These are phyloP conservation scores for Cinnamomum chago DNA, from an alignment of 164 flowering plant genomes.

Conservation along the genomic window DNA sequence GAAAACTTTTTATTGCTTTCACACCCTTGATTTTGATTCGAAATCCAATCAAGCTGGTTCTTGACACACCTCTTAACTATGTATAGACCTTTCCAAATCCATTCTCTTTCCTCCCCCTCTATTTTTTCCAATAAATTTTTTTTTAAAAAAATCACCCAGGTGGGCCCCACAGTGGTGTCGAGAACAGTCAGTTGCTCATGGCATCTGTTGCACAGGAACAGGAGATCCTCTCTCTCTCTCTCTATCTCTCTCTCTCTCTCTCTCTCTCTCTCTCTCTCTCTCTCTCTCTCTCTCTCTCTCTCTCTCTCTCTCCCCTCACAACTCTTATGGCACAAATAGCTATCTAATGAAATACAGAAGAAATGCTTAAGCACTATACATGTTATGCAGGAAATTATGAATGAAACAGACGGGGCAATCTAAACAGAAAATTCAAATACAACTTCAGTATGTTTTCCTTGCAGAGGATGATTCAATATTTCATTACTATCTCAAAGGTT, in stretches of 20 bases:
- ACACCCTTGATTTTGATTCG: no score
- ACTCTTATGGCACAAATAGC: slow-evolving; percentile 4
- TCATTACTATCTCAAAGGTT: slow-evolving; percentile 6
- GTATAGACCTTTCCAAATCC: no score
- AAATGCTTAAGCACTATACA: background rate
- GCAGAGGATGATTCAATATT: slow-evolving; percentile 4
- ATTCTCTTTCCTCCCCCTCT: no score
- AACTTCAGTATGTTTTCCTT: background rate
- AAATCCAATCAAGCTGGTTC: no score
- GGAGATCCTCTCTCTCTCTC: background rate
- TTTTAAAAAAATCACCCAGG: no score
- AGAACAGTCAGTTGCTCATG: background rate
- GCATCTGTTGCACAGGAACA: background rate
- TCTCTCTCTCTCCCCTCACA: background rate
- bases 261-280: slow-evolving; percentile 2
- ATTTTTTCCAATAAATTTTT: no score
- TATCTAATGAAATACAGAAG: slow-evolving; percentile 1
- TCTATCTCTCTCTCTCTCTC: background rate
- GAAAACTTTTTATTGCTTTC: no score
- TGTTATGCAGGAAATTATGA: background rate
- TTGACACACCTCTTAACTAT: no score
- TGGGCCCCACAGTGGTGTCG: no score
- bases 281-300: background rate
- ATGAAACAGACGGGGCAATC: background rate
- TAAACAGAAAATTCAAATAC: background rate